Percentiles rank a stretch among this genome's conserved stretches.
phyloP scores from a whole-genome alignment of 208 protist species.

The Trypanosomatidae sp. region DNA sequence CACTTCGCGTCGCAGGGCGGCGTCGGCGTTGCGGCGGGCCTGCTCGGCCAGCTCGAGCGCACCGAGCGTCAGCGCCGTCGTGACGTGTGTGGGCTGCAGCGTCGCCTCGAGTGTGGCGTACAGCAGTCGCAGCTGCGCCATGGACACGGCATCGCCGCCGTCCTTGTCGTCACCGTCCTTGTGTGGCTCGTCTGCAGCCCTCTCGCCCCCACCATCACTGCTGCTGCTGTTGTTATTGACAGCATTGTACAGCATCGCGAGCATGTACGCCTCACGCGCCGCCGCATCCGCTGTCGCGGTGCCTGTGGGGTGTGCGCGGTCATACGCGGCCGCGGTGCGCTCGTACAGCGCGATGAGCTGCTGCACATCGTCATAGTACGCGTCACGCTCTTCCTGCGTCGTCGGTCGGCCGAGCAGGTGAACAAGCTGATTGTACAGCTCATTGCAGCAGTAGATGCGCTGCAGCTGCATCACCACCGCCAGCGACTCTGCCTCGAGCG shows the following conservation, averaged over 20 bases:
- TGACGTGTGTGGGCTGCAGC: constrained; percentile 15
- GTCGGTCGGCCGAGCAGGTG: constrained; percentile 52
- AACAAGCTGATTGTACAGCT: constrained; percentile 58
- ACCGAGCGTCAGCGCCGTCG: constrained; percentile 36
- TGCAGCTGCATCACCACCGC: constrained; percentile 47
- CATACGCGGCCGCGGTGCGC: constrained; percentile 2
- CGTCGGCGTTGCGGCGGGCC: constrained; percentile 30
- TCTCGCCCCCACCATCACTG: no score
- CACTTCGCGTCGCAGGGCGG: constrained; percentile 9
- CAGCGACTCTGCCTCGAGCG: constrained; percentile 27
- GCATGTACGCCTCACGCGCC: constrained; percentile 1
- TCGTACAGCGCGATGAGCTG: constrained; percentile 46
- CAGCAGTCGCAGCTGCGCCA: constrained; percentile 33
- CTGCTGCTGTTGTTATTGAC: constrained; percentile 9
- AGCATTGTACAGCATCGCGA: constrained; percentile 7
- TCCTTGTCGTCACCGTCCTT: constrained; percentile 8
- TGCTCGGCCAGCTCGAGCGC: constrained; percentile 45
- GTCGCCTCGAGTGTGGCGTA: constrained; percentile 32
- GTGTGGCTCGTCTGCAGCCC: no score
- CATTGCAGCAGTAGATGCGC: constrained; percentile 70
- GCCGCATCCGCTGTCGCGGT: background rate
- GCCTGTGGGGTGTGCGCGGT: constrained; percentile 1
- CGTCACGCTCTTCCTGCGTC: constrained; percentile 41
- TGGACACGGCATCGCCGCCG: constrained; percentile 18
- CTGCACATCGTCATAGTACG: constrained; percentile 73